Conservation (phyloP, 768 basidiomycete species). For the Tephrocybe rancida region DNA sequence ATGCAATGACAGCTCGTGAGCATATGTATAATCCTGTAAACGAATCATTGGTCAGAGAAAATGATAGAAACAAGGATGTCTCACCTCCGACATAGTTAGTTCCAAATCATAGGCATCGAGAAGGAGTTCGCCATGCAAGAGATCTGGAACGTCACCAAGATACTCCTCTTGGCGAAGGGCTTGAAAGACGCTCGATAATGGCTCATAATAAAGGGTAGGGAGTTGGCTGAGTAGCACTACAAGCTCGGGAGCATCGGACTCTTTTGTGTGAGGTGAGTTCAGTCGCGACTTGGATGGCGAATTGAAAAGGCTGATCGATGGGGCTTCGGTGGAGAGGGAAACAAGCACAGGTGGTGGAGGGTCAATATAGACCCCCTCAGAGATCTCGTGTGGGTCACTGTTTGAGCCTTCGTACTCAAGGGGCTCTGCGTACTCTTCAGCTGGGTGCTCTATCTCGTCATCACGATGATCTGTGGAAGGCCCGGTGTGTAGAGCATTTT, state of each 20-base stretch:
- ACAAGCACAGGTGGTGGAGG: constrained; percentile 73
- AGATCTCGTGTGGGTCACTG: constrained; percentile 59
- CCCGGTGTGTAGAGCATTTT: background rate
- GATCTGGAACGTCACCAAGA: constrained; percentile 45
- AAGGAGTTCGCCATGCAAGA: constrained; percentile 62
- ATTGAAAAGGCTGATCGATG: constrained; percentile 58
- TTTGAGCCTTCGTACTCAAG: constrained; percentile 15
- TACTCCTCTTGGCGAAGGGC: constrained; percentile 67
- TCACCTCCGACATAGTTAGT: constrained; percentile 66
- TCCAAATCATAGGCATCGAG: constrained; percentile 74
- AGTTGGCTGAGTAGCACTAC: constrained; percentile 60
- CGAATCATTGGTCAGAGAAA: background rate
- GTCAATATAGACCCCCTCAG: constrained; percentile 72
- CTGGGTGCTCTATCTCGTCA: background rate
- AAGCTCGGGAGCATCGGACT: constrained; percentile 20
- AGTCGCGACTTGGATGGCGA: constrained; percentile 36
- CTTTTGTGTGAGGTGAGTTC: constrained; percentile 25
- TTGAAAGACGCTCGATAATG: constrained; percentile 68
- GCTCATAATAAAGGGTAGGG: constrained; percentile 80
- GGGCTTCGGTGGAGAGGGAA: constrained; percentile 39
- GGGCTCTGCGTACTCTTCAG: background rate
- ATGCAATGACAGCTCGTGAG: constrained; percentile 70
- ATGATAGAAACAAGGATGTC: constrained; percentile 10
- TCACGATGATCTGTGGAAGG: background rate
- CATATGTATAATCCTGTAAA: constrained; percentile 68